A percentile compares a stretch with the other conserved stretches of the same genome.
Evolutionary conservation across 2,329 filamentous ascomycete genomes (phyloP).

Genomic region (Cercospora canescens): DNA sequence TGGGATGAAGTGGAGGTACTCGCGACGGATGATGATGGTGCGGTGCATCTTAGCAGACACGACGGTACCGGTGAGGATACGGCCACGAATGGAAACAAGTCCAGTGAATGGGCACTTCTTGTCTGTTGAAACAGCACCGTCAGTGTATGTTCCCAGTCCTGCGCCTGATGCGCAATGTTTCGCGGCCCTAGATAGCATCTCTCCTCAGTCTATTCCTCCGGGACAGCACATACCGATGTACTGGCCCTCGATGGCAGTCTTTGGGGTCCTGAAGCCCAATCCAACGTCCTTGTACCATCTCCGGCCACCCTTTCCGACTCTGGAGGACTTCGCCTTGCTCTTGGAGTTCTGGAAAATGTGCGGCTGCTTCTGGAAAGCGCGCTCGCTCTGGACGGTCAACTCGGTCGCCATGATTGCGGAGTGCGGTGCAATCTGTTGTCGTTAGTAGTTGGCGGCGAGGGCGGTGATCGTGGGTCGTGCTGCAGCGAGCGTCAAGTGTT

Average conservation of each 20-base stretch:
- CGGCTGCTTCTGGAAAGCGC: conserved; percentile 99
- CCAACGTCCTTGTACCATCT: conserved; percentile 99
- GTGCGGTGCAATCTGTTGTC: conserved; percentile 20
- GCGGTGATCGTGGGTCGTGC: conserved; percentile 6
- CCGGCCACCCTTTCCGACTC: conserved; percentile 87
- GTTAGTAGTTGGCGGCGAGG: conserved; percentile 11
- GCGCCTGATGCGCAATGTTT: conserved; percentile 3
- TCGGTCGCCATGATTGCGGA: conserved; percentile 87
- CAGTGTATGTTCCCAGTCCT: conserved; percentile 16
- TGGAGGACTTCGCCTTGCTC: conserved; percentile 78
- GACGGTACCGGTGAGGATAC: conserved; percentile 99
- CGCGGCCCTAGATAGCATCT: conserved; percentile 2
- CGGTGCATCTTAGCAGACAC: conserved; percentile 99
- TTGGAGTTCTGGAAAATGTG: conserved; percentile 99
- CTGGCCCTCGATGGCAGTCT: conserved; percentile 95
- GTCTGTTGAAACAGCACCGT: conserved; percentile 59
- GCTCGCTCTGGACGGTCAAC: conserved; percentile 99
- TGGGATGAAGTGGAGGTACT: conserved; percentile 99
- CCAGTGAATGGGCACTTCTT: conserved; percentile 99
- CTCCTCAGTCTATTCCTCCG: conserved; percentile 6
- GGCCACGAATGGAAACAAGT: conserved; percentile 98
- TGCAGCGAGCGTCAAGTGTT: conserved; percentile 1
- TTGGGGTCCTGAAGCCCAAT: conserved; percentile 98
- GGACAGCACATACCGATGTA: conserved; percentile 82
- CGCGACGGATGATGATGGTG: conserved; percentile 97